phyloP scores from a whole-genome alignment of 169 alveolate genomes.

The Plasmodium fragile region DNA sequence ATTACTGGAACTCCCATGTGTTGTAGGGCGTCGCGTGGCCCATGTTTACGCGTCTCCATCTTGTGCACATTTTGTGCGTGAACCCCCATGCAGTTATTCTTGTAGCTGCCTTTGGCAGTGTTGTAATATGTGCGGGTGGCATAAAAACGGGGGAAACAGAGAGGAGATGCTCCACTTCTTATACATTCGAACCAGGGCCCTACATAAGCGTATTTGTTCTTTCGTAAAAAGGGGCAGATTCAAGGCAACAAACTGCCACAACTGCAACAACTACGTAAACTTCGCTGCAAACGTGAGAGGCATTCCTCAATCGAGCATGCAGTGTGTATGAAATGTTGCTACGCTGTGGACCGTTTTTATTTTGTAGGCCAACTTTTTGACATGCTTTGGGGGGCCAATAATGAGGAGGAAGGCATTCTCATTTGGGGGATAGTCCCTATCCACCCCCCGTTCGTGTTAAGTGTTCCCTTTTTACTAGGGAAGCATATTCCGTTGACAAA shows the following conservation, averaged over 20 bases:
- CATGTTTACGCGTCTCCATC: neutral
- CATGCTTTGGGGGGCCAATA: neutral
- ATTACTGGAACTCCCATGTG: neutral
- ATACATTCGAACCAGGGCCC: neutral
- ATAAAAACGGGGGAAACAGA: neutral
- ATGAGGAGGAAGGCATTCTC: neutral
- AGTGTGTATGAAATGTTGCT: neutral
- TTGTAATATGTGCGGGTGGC: neutral
- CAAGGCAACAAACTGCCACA: neutral
- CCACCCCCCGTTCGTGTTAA: neutral
- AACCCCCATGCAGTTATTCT: neutral
- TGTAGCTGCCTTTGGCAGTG: neutral
- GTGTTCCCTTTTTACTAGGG: neutral
- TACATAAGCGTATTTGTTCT: neutral
- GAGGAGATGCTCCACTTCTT: neutral
- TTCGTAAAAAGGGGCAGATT: neutral
- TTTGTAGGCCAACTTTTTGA: neutral
- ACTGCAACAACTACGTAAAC: too few relatives aligned
- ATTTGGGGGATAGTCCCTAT: neutral
- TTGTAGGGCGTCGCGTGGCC: neutral
- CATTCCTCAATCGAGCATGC: neutral
- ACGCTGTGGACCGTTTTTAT: neutral
- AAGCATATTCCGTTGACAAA: neutral
- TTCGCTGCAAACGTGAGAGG: neutral
- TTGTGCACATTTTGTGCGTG: neutral